These are phyloP conservation scores for Amborella trichopoda DNA, from an alignment of 164 flowering plant genomes.

Conservation along the genomic window DNA sequence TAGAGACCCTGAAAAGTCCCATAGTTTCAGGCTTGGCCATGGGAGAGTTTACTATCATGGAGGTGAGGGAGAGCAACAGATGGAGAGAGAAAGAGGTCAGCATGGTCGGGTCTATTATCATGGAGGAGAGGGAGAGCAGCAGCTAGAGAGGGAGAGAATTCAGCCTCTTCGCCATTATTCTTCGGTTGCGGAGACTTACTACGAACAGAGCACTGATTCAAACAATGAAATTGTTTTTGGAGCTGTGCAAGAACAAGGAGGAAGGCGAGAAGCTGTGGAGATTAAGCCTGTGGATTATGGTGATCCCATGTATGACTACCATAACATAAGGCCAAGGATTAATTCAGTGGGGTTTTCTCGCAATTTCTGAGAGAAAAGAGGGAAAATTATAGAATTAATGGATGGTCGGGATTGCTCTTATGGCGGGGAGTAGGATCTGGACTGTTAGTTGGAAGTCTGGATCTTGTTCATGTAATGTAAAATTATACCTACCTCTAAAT, in stretches of 20 bases:
- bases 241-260: constrained; percentile 70
- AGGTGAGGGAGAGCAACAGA: constrained; percentile 43
- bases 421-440: background rate
- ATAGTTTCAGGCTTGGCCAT: constrained; percentile 48
- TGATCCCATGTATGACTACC: constrained; percentile 29
- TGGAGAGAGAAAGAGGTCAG: constrained; percentile 24
- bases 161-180: constrained; percentile 21
- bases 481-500: background rate
- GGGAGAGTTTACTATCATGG: constrained; percentile 28
- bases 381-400: background rate
- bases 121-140: too few species aligned
- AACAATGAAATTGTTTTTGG: constrained; percentile 80
- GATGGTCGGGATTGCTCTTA: background rate
- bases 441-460: background rate
- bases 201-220: constrained; percentile 53
- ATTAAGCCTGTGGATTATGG: constrained; percentile 60
- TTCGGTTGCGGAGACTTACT: constrained; percentile 48
- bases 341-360: constrained; percentile 24
- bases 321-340: constrained; percentile 33
- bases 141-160: constrained; percentile 16
- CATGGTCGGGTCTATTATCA: too few species aligned
- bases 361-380: constrained; percentile 15
- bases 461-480: background rate
- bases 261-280: constrained; percentile 25
- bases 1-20: constrained; percentile 62